Percentiles rank a stretch among this genome's conserved stretches.
Evolutionary conservation across 345 rosid genomes (phyloP).

Genomic region (Erucastrum elatum): DNA sequence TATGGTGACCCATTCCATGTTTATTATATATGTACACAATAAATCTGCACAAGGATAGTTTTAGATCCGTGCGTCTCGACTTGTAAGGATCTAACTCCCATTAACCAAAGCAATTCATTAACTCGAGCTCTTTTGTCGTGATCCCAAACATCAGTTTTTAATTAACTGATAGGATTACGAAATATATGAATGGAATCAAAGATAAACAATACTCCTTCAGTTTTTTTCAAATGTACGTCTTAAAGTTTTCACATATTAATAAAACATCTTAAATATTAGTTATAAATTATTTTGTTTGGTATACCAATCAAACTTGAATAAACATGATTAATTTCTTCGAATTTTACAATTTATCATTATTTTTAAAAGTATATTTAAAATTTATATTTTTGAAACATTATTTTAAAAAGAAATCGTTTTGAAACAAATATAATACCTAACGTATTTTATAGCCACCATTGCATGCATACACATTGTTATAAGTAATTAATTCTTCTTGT

Average conservation of each 20-base stretch:
- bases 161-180: neutral
- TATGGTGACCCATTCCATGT: slow-evolving; percentile 25
- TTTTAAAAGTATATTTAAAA: too few species aligned
- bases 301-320: neutral
- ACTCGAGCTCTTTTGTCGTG: slow-evolving; percentile 19
- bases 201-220: neutral
- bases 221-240: too few species aligned
- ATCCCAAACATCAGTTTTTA: slow-evolving; percentile 1
- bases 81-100: slow-evolving; percentile 4
- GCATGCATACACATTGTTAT: neutral
- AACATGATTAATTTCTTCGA: neutral
- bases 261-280: too few species aligned
- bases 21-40: neutral
- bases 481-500: neutral
- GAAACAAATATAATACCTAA: too few species aligned
- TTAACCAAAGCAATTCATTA: slow-evolving; percentile 4
- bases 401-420: too few species aligned
- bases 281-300: too few species aligned
- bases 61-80: slow-evolving; percentile 23
- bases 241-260: neutral
- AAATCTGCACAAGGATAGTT: neutral
- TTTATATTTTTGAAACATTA: too few species aligned
- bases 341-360: neutral
- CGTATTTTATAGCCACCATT: neutral
- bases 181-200: neutral